Evolutionary conservation across 73 alveolate species (phyloP).

Genomic region (Symbiodinium pilosum): DNA sequence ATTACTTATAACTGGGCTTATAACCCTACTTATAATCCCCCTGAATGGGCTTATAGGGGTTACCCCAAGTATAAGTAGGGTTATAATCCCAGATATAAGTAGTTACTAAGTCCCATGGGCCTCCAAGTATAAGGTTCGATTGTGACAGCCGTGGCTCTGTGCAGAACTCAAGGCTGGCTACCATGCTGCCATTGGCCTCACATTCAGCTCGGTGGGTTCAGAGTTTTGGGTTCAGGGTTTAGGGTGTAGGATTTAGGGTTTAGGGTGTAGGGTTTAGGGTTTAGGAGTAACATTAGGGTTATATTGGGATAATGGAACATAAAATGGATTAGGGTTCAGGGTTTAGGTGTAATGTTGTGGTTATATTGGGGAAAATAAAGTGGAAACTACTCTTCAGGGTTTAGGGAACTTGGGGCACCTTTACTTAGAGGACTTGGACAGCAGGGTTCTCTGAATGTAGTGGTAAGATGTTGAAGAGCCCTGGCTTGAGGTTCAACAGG

Average conservation of each 20-base stretch:
- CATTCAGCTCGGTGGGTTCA: not conserved
- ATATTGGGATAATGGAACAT: not conserved
- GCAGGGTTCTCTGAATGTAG: no score
- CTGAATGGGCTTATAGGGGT: no score
- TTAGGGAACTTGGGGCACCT: no score
- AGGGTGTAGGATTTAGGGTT: not conserved
- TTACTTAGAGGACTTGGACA: no score
- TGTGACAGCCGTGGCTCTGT: not conserved
- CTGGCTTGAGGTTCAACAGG: no score
- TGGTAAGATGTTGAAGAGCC: no score
- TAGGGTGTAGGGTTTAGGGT: not conserved
- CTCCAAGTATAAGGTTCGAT: not conserved
- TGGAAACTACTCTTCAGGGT: no score
- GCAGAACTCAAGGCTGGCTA: constrained; percentile 42
- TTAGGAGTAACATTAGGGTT: not conserved
- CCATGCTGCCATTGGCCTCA: constrained; percentile 65
- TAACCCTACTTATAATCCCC: no score
- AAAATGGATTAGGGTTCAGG: not conserved
- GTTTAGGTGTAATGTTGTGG: not conserved
- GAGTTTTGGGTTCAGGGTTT: not conserved
- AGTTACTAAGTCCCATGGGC: no score
- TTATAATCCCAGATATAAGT: no score
- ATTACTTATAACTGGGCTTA: no score
- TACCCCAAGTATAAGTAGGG: no score
- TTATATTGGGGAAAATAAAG: not conserved